These are phyloP conservation scores for Colletotrichum siamense DNA, from an alignment of 2,329 filamentous ascomycete genomes.

Conservation along the genomic window DNA sequence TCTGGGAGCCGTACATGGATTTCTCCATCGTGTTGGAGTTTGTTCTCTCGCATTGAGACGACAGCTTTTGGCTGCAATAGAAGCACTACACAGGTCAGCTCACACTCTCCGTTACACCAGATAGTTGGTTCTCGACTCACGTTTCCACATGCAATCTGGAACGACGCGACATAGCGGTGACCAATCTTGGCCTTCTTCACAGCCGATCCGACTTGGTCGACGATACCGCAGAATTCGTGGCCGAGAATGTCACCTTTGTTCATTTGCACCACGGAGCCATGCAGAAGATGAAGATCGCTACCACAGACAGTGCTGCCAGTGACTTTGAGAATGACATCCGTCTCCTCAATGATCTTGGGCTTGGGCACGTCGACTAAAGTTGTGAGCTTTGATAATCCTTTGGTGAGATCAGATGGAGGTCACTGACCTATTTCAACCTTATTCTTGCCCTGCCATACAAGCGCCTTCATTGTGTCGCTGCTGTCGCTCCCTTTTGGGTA, in stretches of 20 bases:
- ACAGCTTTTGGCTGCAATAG: constrained; percentile 80
- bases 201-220: constrained; percentile 58
- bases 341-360: constrained; percentile 74
- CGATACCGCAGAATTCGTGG: constrained; percentile 64
- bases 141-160: constrained; percentile 78
- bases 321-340: constrained; percentile 82
- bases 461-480: constrained; percentile 75
- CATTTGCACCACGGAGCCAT: constrained; percentile 62
- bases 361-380: constrained; percentile 65
- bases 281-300: constrained; percentile 63
- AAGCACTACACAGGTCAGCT: constrained; percentile 58
- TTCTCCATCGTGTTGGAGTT: constrained; percentile 75
- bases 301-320: constrained; percentile 68
- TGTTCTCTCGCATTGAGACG: constrained; percentile 80
- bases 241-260: constrained; percentile 72
- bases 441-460: constrained; percentile 85
- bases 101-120: accelerated
- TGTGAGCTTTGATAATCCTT: neutral
- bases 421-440: constrained; percentile 68
- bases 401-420: neutral
- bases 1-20: constrained; percentile 80
- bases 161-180: constrained; percentile 80
- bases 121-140: neutral
- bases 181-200: constrained; percentile 62
- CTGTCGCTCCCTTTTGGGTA: constrained; percentile 54